Evolutionary conservation across 768 basidiomycete genomes (phyloP).

Genomic region (Coprinopsis strossmayeri): DNA sequence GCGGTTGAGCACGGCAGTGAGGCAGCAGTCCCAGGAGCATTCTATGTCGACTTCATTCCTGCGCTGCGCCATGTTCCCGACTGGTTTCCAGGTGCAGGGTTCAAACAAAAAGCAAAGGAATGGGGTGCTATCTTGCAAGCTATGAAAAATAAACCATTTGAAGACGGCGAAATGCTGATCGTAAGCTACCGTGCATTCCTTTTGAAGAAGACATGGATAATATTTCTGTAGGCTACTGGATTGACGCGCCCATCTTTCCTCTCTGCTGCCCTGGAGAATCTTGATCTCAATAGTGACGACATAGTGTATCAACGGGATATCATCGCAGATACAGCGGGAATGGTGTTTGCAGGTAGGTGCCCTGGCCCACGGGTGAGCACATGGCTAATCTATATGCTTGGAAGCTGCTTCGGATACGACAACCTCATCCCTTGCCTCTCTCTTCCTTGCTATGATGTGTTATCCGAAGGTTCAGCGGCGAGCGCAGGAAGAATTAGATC

Average conservation of each 20-base stretch:
- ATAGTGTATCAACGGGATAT: neutral
- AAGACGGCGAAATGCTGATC: neutral
- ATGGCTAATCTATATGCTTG: constrained; percentile 16
- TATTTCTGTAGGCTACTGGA: neutral
- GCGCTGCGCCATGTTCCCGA: constrained; percentile 23
- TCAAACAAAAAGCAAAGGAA: constrained; percentile 15
- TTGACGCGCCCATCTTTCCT: neutral
- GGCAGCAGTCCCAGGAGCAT: constrained; percentile 15
- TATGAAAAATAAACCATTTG: neutral
- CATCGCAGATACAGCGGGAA: neutral
- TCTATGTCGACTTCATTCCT: constrained; percentile 11
- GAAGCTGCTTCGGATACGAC: constrained; percentile 11
- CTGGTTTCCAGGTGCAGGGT: constrained; percentile 31
- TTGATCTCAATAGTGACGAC: neutral
- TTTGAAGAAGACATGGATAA: neutral
- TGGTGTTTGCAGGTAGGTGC: constrained; percentile 9
- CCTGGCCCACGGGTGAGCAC: no score
- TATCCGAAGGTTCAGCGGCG: constrained; percentile 28
- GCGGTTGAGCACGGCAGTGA: no score
- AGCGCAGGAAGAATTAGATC: constrained; percentile 37
- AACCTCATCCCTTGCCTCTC: constrained; percentile 4
- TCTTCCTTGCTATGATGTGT: constrained; percentile 23
- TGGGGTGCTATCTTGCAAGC: neutral
- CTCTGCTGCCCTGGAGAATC: neutral
- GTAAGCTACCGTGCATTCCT: neutral